phyloP scores from a whole-genome alignment of 768 basidiomycete species.

The Tylopilus sp. region DNA sequence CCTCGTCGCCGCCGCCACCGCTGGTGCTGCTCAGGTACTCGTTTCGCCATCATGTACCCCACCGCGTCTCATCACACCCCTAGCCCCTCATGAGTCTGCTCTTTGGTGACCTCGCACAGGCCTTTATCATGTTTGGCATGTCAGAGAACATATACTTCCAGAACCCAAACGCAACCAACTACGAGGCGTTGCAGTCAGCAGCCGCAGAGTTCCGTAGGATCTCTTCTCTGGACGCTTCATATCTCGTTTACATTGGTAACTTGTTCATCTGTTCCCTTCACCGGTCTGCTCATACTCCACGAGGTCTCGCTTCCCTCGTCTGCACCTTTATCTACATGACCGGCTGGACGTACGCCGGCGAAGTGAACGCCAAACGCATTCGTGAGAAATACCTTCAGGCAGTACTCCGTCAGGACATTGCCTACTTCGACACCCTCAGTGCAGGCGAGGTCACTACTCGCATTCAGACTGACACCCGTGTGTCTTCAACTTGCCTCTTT shows the following conservation, averaged over 20 bases:
- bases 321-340: too few relatives aligned
- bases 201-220: conserved; percentile 48
- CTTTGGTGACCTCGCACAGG: conserved; percentile 77
- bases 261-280: too few relatives aligned
- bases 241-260: too few relatives aligned
- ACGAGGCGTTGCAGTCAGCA: conserved; percentile 29
- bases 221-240: conserved; percentile 52
- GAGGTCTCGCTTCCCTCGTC: too few relatives aligned
- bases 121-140: conserved; percentile 60
- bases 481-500: conserved; percentile 20
- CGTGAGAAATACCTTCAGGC: too few relatives aligned
- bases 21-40: conserved; percentile 76
- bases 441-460: too few relatives aligned
- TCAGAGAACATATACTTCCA: conserved; percentile 11
- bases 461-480: conserved; percentile 56
- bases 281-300: too few relatives aligned
- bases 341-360: too few relatives aligned
- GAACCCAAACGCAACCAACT: conserved; percentile 27
- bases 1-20: conserved; percentile 65
- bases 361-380: too few relatives aligned
- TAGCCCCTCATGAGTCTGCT: conserved; percentile 79
- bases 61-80: not conserved
- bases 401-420: too few relatives aligned
- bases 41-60: not conserved
- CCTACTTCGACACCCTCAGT: too few relatives aligned